Evolutionary conservation across 176 grass and related monocot genomes (phyloP).

Genomic region (Oryza rufipogon): DNA sequence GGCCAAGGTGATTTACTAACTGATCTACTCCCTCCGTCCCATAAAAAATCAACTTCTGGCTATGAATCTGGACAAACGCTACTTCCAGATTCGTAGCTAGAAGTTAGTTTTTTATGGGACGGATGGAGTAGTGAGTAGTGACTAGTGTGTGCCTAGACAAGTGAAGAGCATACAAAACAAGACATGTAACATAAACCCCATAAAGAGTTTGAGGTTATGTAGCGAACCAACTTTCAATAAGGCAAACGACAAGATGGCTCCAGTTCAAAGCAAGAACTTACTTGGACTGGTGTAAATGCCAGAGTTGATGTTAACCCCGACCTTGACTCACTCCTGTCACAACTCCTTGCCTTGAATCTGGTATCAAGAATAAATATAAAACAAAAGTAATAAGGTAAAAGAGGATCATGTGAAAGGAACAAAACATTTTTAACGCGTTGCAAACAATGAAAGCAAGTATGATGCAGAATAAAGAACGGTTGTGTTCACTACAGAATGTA

Average conservation of each 20-base stretch:
- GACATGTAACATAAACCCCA: background rate
- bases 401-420: background rate
- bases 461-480: background rate
- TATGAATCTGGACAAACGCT: too few relatives aligned
- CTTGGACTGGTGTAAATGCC: slow-evolving; percentile 66
- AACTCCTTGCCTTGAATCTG: slow-evolving; percentile 63
- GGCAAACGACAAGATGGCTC: background rate
- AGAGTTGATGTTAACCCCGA: slow-evolving; percentile 68
- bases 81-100: too few relatives aligned
- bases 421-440: background rate
- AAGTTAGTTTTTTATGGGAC: too few relatives aligned
- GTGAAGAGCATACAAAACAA: background rate
- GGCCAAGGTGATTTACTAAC: background rate
- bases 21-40: too few relatives aligned
- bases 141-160: background rate
- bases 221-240: background rate
- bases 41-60: too few relatives aligned
- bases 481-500: background rate
- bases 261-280: slow-evolving; percentile 33
- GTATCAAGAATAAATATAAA: slow-evolving; percentile 14
- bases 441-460: background rate
- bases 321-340: slow-evolving; percentile 47
- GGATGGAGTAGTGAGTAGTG: too few relatives aligned
- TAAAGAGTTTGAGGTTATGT: background rate
- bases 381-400: background rate